A percentile compares a stretch with the other conserved stretches of the same genome.
These are phyloP conservation scores for Sordariomycetes sp. DNA, from an alignment of 2,329 filamentous ascomycete genomes.

Conservation along the genomic window DNA sequence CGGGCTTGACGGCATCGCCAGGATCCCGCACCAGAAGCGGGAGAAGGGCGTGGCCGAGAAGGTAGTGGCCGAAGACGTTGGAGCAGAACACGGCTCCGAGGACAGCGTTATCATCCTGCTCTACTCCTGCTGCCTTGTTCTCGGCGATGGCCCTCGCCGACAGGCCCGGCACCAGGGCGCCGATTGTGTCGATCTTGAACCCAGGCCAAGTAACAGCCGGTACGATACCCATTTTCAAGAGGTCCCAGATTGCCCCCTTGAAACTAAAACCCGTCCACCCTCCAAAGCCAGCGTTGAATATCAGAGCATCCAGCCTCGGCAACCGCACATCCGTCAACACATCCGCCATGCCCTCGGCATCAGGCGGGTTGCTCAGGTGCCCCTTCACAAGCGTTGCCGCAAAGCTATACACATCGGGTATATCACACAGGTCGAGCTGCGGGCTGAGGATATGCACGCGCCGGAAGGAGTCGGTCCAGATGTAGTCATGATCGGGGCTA, in stretches of 20 bases:
- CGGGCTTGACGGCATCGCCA: conserved; percentile 28
- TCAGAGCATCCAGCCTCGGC: conserved; percentile 64
- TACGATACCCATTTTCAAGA: conserved; percentile 49
- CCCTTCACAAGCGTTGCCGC: conserved; percentile 34
- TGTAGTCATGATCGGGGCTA: conserved; percentile 15
- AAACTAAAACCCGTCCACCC: conserved; percentile 69
- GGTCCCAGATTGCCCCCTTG: conserved; percentile 13
- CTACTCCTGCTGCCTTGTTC: neutral
- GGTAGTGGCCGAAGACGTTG: conserved; percentile 92
- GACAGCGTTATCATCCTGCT: conserved; percentile 24
- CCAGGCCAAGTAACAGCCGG: conserved; percentile 65
- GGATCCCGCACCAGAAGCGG: conserved; percentile 53
- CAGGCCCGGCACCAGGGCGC: conserved; percentile 10
- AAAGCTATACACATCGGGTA: conserved; percentile 37
- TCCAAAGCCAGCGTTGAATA: conserved; percentile 84
- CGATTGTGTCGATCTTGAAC: conserved; percentile 56
- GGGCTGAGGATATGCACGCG: conserved; percentile 49
- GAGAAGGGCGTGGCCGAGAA: conserved; percentile 71
- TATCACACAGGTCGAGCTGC: conserved; percentile 50
- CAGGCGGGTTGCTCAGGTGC: conserved; percentile 32
- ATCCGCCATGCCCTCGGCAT: conserved; percentile 18
- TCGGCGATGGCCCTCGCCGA: neutral
- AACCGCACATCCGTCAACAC: conserved; percentile 35
- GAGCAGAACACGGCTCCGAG: conserved; percentile 80
- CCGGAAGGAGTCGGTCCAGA: conserved; percentile 27